Evolutionary conservation across 441 rosid species (phyloP), one percentile per base, ranked within the genome.

Genomic region (Gossypium gossypioides): DNA sequence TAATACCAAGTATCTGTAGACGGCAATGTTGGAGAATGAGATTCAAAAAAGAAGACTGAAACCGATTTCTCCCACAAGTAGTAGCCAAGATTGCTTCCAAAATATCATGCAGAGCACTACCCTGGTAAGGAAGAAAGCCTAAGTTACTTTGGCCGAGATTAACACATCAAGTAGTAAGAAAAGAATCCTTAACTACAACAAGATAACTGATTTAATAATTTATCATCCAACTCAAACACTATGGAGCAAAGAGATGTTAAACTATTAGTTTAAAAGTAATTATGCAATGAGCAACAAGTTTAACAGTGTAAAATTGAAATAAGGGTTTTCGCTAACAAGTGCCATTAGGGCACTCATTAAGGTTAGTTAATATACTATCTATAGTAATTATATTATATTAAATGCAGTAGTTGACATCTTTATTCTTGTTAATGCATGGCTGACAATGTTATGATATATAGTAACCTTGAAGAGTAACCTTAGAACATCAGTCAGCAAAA

Each of bases 31-130:
- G 79, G 79, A 87, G 84, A 75, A 91, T 46, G 74, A 87, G 89
- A 86, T 90, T 88, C 75, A 82, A 74, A 83, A 87, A 76, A 16
- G 92, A 84, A 69, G 78, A 82, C 75, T 79, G 80, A 29, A 86
- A 77, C 77, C 79, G 69, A 68, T 72, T 82, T 73, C 81, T 85
- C 74, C 81, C 77, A 27, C 84, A 71, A 70, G 72, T 71, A 12
- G 74, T 76, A 54, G 46, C 77, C 70, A 85, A 71, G 68, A 92
- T 72, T 75, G 81, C 84, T 75, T 82, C 87, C 81, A 94, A 82
- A 72, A 86, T 78, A 42, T 81, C 88, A 76, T 92, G 99, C 75
- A 92, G 81, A 74, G 83, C 74, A 73, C 82, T 75, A 55, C 97
- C 99, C 97, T 90, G 88, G 65, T 56, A 72, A 6, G 48, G 21